phyloP scores from a whole-genome alignment of 805 yeast genomes.

The Komagataella pseudopastoris region DNA sequence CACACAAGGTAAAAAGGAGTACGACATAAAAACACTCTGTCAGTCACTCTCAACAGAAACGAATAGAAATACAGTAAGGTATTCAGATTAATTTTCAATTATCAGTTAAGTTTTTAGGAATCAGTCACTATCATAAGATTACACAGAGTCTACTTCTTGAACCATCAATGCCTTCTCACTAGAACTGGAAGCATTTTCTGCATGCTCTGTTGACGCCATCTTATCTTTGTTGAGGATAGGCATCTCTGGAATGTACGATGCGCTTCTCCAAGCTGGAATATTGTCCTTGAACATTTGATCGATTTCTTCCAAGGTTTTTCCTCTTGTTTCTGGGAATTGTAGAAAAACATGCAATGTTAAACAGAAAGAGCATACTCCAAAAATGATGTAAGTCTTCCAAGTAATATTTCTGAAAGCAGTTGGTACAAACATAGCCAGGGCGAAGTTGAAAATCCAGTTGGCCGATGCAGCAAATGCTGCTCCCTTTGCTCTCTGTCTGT shows the following conservation, averaged over 20 bases:
- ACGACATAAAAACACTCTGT: too few relatives aligned
- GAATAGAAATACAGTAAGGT: too few relatives aligned
- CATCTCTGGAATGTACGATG: conserved; percentile 4
- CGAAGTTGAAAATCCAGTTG: conserved; percentile 62
- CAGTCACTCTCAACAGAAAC: too few relatives aligned
- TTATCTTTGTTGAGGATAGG: background rate
- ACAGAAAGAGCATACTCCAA: conserved; percentile 36
- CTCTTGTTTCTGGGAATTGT: conserved; percentile 53
- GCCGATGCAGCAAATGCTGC: conserved; percentile 52
- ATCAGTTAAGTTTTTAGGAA: background rate
- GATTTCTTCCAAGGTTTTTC: conserved; percentile 44
- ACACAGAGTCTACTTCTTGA: background rate
- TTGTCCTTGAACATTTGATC: conserved; percentile 26
- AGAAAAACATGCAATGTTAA: conserved; percentile 28
- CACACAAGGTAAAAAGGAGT: too few relatives aligned
- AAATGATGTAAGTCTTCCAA: conserved; percentile 47
- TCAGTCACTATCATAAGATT: background rate
- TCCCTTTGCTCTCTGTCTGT: conserved; percentile 55
- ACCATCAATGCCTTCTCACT: background rate
- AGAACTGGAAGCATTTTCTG: background rate
- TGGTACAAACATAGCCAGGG: conserved; percentile 53
- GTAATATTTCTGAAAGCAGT: conserved; percentile 35
- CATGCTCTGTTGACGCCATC: background rate
- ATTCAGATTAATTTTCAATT: background rate
- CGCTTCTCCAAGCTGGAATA: conserved; percentile 6